Evolutionary conservation across 148 eudicot species (phyloP).

Genomic region (Amaranthus cruentus): DNA sequence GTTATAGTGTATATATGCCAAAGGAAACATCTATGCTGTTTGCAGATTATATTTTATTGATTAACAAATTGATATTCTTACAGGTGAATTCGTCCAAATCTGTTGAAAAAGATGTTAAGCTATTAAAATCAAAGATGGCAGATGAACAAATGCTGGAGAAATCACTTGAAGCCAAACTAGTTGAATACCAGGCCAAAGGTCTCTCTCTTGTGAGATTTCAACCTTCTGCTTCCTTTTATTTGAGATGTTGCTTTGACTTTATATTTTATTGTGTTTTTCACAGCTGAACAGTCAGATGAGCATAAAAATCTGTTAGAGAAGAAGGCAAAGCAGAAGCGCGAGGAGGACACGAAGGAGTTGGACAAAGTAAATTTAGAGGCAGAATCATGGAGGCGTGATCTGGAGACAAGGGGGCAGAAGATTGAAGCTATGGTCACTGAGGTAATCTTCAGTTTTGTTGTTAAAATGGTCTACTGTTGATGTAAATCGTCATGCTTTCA

Average conservation of each 20-base stretch:
- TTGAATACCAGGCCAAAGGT: constrained; percentile 83
- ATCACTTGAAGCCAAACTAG: constrained; percentile 70
- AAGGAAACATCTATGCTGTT: neutral
- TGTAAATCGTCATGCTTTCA: neutral
- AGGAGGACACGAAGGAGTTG: constrained; percentile 51
- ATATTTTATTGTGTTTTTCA: constrained; percentile 11
- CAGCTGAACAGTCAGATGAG: constrained; percentile 66
- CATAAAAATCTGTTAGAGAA: constrained; percentile 52
- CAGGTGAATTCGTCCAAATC: constrained; percentile 74
- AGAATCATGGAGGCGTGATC: constrained; percentile 46
- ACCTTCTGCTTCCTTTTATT: constrained; percentile 6
- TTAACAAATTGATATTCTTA: constrained; percentile 10
- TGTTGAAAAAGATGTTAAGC: constrained; percentile 74
- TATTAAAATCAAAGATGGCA: constrained; percentile 58
- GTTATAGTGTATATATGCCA: neutral
- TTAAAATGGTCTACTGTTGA: neutral
- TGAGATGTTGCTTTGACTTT: constrained; percentile 2
- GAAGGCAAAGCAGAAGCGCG: constrained; percentile 47
- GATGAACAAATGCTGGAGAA: constrained; percentile 63
- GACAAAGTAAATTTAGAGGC: constrained; percentile 60
- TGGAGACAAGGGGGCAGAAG: constrained; percentile 50
- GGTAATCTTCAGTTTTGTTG: constrained; percentile 36
- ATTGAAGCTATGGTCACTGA: constrained; percentile 54
- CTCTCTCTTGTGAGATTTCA: neutral
- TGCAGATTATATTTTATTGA: neutral